These are phyloP conservation scores for Pythium plurisporium DNA, from an alignment of 352 stramenopile genomes.

Conservation along the genomic window DNA sequence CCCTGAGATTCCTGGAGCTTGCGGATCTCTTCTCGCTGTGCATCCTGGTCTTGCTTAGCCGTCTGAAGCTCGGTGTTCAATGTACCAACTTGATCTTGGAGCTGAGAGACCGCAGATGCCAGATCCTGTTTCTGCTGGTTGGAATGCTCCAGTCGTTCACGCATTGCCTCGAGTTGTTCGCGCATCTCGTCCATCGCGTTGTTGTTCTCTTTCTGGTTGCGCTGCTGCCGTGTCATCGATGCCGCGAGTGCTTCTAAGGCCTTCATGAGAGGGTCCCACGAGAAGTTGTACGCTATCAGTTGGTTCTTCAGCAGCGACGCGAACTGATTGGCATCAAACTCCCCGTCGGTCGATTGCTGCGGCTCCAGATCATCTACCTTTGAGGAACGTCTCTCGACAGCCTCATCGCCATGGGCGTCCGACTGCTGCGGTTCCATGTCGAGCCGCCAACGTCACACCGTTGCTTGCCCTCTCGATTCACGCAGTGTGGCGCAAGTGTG, in stretches of 20 bases:
- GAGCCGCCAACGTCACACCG: not conserved
- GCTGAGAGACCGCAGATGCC: slow-evolving; percentile 32
- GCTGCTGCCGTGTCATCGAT: slow-evolving; percentile 54
- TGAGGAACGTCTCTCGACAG: not conserved
- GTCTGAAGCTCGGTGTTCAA: slow-evolving; percentile 45
- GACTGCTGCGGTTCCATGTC: slow-evolving; percentile 23
- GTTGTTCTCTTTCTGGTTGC: slow-evolving; percentile 38
- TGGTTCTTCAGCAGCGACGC: slow-evolving; percentile 57
- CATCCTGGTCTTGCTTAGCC: slow-evolving; percentile 25
- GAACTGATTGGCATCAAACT: slow-evolving; percentile 43
- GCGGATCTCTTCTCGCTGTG: slow-evolving; percentile 23
- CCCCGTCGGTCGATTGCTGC: not conserved
- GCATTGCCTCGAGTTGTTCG: slow-evolving; percentile 39
- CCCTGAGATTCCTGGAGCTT: slow-evolving; percentile 7
- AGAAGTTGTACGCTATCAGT: slow-evolving; percentile 65
- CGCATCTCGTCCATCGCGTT: slow-evolving; percentile 49
- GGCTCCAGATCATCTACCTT: slow-evolving; percentile 1
- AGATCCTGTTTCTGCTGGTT: slow-evolving; percentile 56
- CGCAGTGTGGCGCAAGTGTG: no score
- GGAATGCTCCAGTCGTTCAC: slow-evolving; percentile 32
- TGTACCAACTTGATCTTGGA: slow-evolving; percentile 45
- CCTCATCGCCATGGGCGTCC: slow-evolving; percentile 7
- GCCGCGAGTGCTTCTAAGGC: slow-evolving; percentile 50
- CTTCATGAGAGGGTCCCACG: slow-evolving; percentile 69
- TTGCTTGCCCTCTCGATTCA: not conserved